Percentiles rank a stretch among this genome's conserved stretches.
Evolutionary conservation across 805 yeast species (phyloP).

Genomic region (Helenozyma rhizophorensis): DNA sequence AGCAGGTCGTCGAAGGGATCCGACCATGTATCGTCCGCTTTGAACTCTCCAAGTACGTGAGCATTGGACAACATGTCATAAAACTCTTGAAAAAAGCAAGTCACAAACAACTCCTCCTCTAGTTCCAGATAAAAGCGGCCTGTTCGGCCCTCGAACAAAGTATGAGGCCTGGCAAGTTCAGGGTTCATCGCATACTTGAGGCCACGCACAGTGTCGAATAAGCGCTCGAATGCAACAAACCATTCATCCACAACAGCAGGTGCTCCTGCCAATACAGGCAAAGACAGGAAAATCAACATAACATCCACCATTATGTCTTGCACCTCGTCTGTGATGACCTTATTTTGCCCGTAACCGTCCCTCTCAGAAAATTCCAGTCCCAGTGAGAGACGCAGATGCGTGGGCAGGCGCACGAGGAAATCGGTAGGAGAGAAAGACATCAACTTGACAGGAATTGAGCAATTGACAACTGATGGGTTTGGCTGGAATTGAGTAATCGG

Average conservation of each 20-base stretch:
- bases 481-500: too few relatives aligned
- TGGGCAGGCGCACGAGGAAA: not conserved
- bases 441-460: too few relatives aligned
- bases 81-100: slow-evolving; percentile 1
- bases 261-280: not conserved
- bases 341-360: not conserved
- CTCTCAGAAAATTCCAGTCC: not conserved
- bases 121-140: slow-evolving; percentile 2
- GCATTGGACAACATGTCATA: not conserved
- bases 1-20: slow-evolving; percentile 1
- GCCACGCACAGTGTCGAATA: not conserved
- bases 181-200: not conserved
- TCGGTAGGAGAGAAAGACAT: not conserved
- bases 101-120: slow-evolving; percentile 1
- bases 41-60: not conserved
- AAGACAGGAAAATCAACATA: not conserved
- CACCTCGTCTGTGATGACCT: not conserved
- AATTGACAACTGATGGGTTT: too few relatives aligned
- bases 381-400: not conserved
- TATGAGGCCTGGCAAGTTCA: not conserved
- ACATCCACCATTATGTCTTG: slow-evolving; percentile 2
- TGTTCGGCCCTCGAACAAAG: slow-evolving; percentile 1
- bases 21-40: not conserved
- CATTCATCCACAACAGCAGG: not conserved
- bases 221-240: slow-evolving; percentile 1